Conservation (phyloP, 2,329 filamentous ascomycete genomes). For the Sclerotinia trifoliorum region DNA sequence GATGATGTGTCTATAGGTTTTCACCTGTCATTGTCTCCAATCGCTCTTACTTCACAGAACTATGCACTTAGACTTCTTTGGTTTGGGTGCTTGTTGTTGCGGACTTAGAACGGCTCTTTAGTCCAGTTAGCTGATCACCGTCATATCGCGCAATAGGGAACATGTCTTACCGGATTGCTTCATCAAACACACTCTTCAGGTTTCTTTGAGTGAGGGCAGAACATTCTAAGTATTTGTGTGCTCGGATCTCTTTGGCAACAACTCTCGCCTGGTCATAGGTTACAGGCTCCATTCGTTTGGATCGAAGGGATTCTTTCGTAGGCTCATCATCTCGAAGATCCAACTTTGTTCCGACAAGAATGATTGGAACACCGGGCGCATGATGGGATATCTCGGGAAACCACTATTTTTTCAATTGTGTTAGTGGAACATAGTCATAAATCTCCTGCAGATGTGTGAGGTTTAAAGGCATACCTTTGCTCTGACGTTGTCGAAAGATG, state of each 20-base stretch:
- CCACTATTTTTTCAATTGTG: slow-evolving; percentile 60
- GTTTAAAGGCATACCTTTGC: slow-evolving; percentile 71
- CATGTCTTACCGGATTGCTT: slow-evolving; percentile 82
- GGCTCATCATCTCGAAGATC: slow-evolving; percentile 87
- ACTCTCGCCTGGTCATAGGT: slow-evolving; percentile 87
- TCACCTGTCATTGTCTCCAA: not conserved
- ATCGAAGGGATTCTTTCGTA: slow-evolving; percentile 76
- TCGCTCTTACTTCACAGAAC: slow-evolving; percentile 53
- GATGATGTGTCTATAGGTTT: not conserved
- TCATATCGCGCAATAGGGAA: not conserved
- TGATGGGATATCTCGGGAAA: slow-evolving; percentile 97
- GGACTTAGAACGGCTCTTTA: slow-evolving; percentile 70
- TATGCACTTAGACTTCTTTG: slow-evolving; percentile 66
- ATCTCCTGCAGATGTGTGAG: not conserved
- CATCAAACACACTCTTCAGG: slow-evolving; percentile 97
- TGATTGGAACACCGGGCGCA: slow-evolving; percentile 91
- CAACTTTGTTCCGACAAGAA: slow-evolving; percentile 94
- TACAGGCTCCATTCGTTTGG: slow-evolving; percentile 97
- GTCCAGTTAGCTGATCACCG: slow-evolving; percentile 7
- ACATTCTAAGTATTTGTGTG: slow-evolving; percentile 97
- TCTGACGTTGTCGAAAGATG: slow-evolving; percentile 98
- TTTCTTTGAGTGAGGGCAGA: slow-evolving; percentile 95
- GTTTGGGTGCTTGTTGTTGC: slow-evolving; percentile 55
- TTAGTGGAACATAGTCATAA: slow-evolving; percentile 22
- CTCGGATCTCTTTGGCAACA: slow-evolving; percentile 90